phyloP scores from a whole-genome alignment of 768 basidiomycete species.

The Pholiota microspora region DNA sequence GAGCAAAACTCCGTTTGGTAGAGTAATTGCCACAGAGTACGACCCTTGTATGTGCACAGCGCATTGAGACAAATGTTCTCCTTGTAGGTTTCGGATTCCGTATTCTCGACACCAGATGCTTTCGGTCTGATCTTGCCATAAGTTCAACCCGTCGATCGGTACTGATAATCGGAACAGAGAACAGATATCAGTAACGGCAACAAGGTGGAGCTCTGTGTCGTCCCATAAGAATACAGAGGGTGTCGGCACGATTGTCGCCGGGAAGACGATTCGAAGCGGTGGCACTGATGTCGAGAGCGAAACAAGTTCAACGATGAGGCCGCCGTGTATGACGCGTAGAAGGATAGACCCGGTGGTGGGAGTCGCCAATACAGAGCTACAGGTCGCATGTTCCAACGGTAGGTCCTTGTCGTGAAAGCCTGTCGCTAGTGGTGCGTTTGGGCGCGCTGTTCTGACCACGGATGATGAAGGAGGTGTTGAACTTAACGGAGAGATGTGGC shows the following conservation, averaged over 20 bases:
- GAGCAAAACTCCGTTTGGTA: conserved; percentile 63
- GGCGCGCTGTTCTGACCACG: conserved; percentile 58
- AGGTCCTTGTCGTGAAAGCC: conserved; percentile 40
- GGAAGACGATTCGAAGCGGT: conserved; percentile 78
- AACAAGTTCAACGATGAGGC: conserved; percentile 70
- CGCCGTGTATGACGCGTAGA: conserved; percentile 71
- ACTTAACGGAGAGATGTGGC: conserved; percentile 66
- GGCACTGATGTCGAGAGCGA: conserved; percentile 66
- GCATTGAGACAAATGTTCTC: conserved; percentile 35
- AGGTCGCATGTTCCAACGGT: conserved; percentile 72
- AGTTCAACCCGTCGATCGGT: conserved; percentile 49
- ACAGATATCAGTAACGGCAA: conserved; percentile 64
- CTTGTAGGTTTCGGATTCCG: conserved; percentile 49
- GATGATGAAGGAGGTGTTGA: conserved; percentile 49
- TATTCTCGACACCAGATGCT: conserved; percentile 68
- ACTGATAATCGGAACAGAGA: conserved; percentile 74
- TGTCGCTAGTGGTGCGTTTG: conserved; percentile 47
- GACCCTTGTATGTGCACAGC: conserved; percentile 67
- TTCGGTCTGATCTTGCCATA: conserved; percentile 57
- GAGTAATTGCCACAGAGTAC: conserved; percentile 61
- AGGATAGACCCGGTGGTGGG: conserved; percentile 63
- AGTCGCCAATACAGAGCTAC: conserved; percentile 56
- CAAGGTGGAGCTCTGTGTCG: conserved; percentile 59
- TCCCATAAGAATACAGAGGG: conserved; percentile 65
- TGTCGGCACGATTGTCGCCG: conserved; percentile 59